Base-by-base conservation (phyloP, 83 land plant genomes). In the Diphasiastrum complanatum region DNA sequence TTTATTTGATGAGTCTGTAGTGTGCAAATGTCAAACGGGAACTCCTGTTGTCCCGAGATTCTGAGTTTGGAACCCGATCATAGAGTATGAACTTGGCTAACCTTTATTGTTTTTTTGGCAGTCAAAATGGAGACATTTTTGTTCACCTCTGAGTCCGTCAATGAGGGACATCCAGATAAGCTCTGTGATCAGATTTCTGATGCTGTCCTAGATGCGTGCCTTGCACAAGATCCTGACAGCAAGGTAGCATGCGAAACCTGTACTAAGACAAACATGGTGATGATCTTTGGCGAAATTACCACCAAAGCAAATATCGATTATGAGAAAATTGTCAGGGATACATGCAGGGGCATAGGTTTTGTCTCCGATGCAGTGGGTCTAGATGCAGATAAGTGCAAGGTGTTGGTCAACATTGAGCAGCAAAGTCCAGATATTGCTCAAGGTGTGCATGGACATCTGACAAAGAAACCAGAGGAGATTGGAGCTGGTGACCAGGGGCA, bases 401-500 rank as follows among this genome's bases (percentile, higher is more conserved):
- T 41, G n/a, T 41, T 41, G 45, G 12, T 41, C 0, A 14, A 41
- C 45, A 41, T 41, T 41, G 45, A n/a, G n/a, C n/a, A n/a, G n/a
- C n/a, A n/a, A n/a, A n/a, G n/a, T n/a, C n/a, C n/a, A n/a, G n/a
- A n/a, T n/a, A n/a, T n/a, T n/a, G n/a, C n/a, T n/a, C n/a, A n/a
- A n/a, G n/a, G n/a, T n/a, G n/a, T n/a, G n/a, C n/a, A n/a, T n/a
- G n/a, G n/a, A n/a, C 16, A 50, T 23, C 23, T 50, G 22, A 50
- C 53, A 16, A 50, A 50, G 23, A n/a, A n/a, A 0, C 53, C 53
- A 10, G 53, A 50, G 23, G 53, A 50, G 53, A 50, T 50, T 24
- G 53, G 53, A 50, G 53, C 53, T 10, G 53, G 53, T 1, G 53
- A 50, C 53, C 53, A 50, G 53, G 53, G 53, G 53, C 53, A 18